Base-by-base conservation (phyloP, 257 asterid genomes). In the Salvia rosmarinus region DNA sequence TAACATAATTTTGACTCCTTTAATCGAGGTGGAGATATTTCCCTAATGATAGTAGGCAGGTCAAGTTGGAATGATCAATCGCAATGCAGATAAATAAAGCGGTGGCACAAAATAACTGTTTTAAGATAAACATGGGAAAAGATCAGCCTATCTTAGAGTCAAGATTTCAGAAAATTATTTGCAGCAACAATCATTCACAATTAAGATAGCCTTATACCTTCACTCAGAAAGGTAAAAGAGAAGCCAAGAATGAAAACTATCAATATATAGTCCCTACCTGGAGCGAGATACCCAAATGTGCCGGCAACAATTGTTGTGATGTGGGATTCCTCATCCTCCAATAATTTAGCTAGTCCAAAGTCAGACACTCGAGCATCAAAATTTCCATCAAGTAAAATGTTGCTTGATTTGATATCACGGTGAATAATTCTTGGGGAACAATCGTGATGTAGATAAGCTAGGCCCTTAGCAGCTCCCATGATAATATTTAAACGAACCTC, bases 221-320 rank as follows among this genome's bases (percentile, higher is more conserved):
- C 23, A 14, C 49, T 20, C 70, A 62, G 64, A 64, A 72, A 61
- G 63, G 56, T 62, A 25, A 55, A 17, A 57, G 17, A 67, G 63
- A 35, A 63, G 28, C 46, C 21, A 77, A 54, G 20, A 75, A 55
- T 58, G 32, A 60, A 44, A 28, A 51, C 54, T 58, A 46, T 51
- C 62, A 57, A 32, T 39, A 40, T 20, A 69, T 12, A 60, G 62
- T 30, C 60, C 83, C 56, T 81, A 93, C 98, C 97, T 6, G 98
- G 98, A 64, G 98, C 97, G 70, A 93, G 86, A 82, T 93, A 93
- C 58, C 97, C 98, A 84, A 90, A 93, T 43, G 97, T 94, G 42
- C 98, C 97, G 67, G 97, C 98, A 79, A 93, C 98, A 75, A 93
- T 90, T 54, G 98, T 93, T 32, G 98, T 90, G 77, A 90, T 90